Conservation (phyloP, 208 protist genomes). For the Trypanosoma theileri region DNA sequence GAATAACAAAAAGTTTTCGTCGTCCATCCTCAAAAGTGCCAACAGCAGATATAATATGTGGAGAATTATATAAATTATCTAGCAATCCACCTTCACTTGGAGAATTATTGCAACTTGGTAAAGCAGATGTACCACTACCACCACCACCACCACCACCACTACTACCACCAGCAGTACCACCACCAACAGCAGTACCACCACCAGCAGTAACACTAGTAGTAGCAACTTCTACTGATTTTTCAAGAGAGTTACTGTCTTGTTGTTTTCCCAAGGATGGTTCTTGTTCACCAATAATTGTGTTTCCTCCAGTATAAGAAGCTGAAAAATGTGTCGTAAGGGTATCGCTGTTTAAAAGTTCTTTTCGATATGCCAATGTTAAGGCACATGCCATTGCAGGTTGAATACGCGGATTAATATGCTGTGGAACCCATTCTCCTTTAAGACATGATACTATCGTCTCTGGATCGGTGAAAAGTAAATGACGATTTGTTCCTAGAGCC, state of each 20-base stretch:
- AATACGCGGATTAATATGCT: slow-evolving; percentile 47
- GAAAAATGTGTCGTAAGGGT: slow-evolving; percentile 10
- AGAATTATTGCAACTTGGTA: background rate
- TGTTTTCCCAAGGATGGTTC: background rate
- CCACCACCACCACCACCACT: no score
- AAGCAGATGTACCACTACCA: background rate
- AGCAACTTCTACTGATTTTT: background rate
- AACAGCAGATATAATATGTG: slow-evolving; percentile 12
- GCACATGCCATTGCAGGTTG: slow-evolving; percentile 40
- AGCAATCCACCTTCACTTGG: background rate
- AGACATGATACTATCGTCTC: slow-evolving; percentile 62
- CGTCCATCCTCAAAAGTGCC: background rate
- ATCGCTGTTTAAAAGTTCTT: slow-evolving; percentile 21
- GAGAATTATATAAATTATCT: background rate
- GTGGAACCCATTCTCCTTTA: slow-evolving; percentile 78
- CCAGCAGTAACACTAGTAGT: background rate
- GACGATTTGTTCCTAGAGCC: slow-evolving; percentile 36
- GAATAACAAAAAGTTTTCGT: slow-evolving; percentile 67
- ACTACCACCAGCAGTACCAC: background rate
- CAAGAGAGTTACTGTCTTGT: background rate
- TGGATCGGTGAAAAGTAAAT: slow-evolving; percentile 49
- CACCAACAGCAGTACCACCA: no score
- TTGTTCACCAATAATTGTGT: background rate
- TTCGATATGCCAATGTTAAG: slow-evolving; percentile 39
- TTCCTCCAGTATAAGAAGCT: background rate